Percentiles rank a stretch among this genome's conserved stretches.
Conservation (phyloP, 2,329 filamentous ascomycete species). For the Parastagonospora nodorum region DNA sequence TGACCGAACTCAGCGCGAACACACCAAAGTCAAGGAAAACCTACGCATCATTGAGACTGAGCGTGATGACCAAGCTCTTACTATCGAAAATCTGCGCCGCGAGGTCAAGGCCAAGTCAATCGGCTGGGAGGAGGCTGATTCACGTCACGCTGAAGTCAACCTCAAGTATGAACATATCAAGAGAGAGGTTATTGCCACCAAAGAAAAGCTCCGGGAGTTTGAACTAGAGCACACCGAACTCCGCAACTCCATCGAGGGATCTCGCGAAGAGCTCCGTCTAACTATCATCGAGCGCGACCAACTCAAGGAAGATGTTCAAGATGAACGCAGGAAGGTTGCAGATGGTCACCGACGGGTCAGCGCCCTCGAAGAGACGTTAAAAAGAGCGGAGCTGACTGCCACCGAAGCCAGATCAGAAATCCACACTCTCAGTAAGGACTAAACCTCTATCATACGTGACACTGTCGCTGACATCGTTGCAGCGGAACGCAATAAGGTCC, state of each 20-base stretch:
- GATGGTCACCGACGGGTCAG: slow-evolving; percentile 23
- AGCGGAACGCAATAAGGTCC: slow-evolving; percentile 20
- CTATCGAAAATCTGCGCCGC: slow-evolving; percentile 26
- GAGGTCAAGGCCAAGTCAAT: slow-evolving; percentile 23
- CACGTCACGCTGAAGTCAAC: slow-evolving; percentile 21
- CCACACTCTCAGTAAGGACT: slow-evolving; percentile 10
- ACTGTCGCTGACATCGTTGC: no score
- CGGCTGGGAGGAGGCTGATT: slow-evolving; percentile 27
- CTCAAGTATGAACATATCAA: slow-evolving; percentile 33
- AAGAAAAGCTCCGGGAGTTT: slow-evolving; percentile 26
- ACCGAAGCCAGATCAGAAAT: slow-evolving; percentile 19
- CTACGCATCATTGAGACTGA: slow-evolving; percentile 22
- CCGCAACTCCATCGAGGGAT: slow-evolving; percentile 17
- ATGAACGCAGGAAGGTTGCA: slow-evolving; percentile 20
- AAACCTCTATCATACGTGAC: no score
- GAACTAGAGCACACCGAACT: slow-evolving; percentile 26
- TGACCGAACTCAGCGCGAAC: slow-evolving; percentile 27
- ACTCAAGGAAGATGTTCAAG: slow-evolving; percentile 25
- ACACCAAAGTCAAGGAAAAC: slow-evolving; percentile 27
- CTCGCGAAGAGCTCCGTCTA: slow-evolving; percentile 25
- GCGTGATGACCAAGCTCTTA: slow-evolving; percentile 25
- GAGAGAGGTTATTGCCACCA: slow-evolving; percentile 27
- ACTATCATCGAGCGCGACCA: slow-evolving; percentile 30
- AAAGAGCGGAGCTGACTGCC: slow-evolving; percentile 20
- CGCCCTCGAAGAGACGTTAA: slow-evolving; percentile 26